Percentiles rank a stretch among this genome's conserved stretches.
Conservation (phyloP, 176 grass and related monocot species). For the Tillandsia fasciculata region DNA sequence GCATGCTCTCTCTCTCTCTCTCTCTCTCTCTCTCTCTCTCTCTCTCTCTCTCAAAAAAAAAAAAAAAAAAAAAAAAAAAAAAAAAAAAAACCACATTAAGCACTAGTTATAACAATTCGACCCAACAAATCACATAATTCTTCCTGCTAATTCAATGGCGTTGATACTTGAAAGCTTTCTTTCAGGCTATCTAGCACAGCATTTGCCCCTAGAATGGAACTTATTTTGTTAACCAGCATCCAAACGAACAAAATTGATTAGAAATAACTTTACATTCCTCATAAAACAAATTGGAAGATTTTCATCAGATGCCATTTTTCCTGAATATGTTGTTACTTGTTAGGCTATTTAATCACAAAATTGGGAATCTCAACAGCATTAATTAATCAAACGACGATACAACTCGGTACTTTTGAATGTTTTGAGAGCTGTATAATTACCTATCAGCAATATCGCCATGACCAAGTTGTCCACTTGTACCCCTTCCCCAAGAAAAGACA, state of each 20-base stretch:
- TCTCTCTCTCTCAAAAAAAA: too few relatives aligned
- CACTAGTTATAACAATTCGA: too few relatives aligned
- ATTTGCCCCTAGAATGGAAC: background rate
- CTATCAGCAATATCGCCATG: slow-evolving; percentile 92
- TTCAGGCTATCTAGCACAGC: background rate
- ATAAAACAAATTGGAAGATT: background rate
- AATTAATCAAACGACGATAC: background rate
- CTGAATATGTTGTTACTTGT: background rate
- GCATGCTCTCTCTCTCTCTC: too few relatives aligned
- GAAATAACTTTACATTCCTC: background rate
- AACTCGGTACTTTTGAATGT: background rate
- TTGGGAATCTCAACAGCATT: background rate
- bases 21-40: too few relatives aligned
- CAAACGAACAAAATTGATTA: background rate
- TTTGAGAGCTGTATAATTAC: slow-evolving; percentile 20
- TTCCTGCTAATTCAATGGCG: too few relatives aligned
- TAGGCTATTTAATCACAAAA: background rate
- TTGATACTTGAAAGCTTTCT: too few relatives aligned
- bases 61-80: too few relatives aligned
- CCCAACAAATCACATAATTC: too few relatives aligned
- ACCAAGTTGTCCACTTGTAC: slow-evolving; percentile 92
- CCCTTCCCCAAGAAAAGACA: slow-evolving; percentile 95
- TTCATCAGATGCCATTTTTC: background rate
- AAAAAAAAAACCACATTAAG: too few relatives aligned
- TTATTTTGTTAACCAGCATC: background rate